Conservation (phyloP, 495 filamentous ascomycete genomes). For the Extremus antarcticus region DNA sequence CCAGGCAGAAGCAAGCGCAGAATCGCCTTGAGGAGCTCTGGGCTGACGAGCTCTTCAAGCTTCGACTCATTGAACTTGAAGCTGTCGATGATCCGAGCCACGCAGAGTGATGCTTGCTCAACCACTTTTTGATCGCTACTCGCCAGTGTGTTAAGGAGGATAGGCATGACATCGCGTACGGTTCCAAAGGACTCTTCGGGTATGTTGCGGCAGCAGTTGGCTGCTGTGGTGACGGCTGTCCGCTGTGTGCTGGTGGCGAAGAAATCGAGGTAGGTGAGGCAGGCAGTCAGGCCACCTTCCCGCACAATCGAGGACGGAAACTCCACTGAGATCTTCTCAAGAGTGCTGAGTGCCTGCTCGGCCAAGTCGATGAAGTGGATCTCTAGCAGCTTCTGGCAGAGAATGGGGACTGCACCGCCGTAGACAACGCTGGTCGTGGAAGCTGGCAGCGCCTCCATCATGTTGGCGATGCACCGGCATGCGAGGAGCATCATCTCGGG, state of each 20-base stretch:
- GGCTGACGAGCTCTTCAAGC: constrained; percentile 81
- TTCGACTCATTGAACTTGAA: constrained; percentile 80
- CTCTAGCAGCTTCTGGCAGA: constrained; percentile 88
- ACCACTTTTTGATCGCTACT: constrained; percentile 95
- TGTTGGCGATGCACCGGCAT: constrained; percentile 88
- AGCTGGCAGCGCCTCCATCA: constrained; percentile 93
- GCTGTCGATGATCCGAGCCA: constrained; percentile 93
- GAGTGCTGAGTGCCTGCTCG: constrained; percentile 90
- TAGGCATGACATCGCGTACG: constrained; percentile 90
- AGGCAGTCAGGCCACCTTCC: constrained; percentile 89
- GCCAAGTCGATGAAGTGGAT: constrained; percentile 95
- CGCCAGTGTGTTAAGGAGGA: constrained; percentile 72
- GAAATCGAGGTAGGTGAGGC: constrained; percentile 89
- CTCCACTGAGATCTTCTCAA: constrained; percentile 95
- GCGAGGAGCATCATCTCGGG: constrained; percentile 97
- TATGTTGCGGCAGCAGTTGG: constrained; percentile 95
- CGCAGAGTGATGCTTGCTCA: constrained; percentile 90
- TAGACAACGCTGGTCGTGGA: constrained; percentile 94
- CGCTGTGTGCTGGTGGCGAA: constrained; percentile 95
- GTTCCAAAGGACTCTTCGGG: constrained; percentile 84
- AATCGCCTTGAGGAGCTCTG: constrained; percentile 74
- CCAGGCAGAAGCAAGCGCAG: constrained; percentile 86
- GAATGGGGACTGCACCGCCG: constrained; percentile 82
- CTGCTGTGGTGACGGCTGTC: constrained; percentile 91
- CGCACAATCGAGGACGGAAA: constrained; percentile 93